Base-by-base conservation (phyloP, 805 yeast genomes). In the Ogataea philodendri region DNA sequence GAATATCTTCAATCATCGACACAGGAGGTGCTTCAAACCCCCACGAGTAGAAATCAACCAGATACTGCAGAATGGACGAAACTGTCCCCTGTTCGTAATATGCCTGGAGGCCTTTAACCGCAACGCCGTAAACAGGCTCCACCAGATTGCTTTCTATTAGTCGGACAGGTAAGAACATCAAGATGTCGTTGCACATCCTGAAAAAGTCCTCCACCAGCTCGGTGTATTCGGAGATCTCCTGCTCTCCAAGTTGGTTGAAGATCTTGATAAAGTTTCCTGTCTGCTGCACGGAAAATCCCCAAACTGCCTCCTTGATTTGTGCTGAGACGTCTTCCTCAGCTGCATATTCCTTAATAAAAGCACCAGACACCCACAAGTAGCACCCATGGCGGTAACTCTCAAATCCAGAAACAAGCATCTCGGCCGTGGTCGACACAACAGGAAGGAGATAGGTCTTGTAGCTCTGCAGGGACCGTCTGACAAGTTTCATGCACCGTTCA, bases 281-380 rank as follows among this genome's bases (percentile, higher is more conserved):
- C 58, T 85, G 95, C 32, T 78, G 72, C 40, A 76, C 58, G 1
- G 89, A 81, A 61, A 88, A 87, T 35, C 72, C 67, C 81, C 86
- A 87, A 13, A 84, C 78, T 2, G 84, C 73, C 18, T 68, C 69
- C 44, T 74, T 75, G 14, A 78, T 62, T 3, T 65, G 69, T 57
- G 20, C 37, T 2, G 55, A 32, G 6, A 42, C 69, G n/a, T 63
- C 59, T 17, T 60, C 63, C 39, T 66, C 72, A 29, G 71, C 77
- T 46, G 78, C 81, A 46, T 71, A 89, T 42, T 85, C 90, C 38
- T 84, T 76, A 34, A 84, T 76, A 17, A 88, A 65, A 7, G 83
- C 70, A 7, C 96, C 97, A 3, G 95, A 81, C 9, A 85, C 90
- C 93, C 95, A 89, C 37, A 89, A 63, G 54, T 82, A 88, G 56